Conservation (phyloP, 2,329 filamentous ascomycete species). For the Xylariaceae sp. region DNA sequence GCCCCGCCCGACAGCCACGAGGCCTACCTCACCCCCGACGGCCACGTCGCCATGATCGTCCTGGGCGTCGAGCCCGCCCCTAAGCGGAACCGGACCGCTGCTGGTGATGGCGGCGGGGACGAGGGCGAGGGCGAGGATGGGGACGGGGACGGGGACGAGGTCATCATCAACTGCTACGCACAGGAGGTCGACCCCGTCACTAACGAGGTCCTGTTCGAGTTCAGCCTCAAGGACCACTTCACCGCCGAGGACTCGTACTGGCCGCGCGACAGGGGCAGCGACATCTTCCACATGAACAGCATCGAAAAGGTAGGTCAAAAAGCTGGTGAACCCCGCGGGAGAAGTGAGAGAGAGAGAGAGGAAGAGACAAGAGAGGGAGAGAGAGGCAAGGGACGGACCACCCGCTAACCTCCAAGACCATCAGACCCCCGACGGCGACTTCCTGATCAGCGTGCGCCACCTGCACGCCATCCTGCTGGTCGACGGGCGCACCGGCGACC, state of each 20-base stretch:
- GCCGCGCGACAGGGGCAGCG: slow-evolving; percentile 5
- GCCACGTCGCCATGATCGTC: slow-evolving; percentile 6
- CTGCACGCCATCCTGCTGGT: slow-evolving; percentile 8
- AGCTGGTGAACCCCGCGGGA: too few relatives aligned
- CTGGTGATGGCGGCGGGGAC: too few relatives aligned
- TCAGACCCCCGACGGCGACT: slow-evolving; percentile 12
- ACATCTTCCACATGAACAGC: slow-evolving; percentile 14
- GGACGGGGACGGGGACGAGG: slow-evolving; percentile 3
- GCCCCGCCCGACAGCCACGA: slow-evolving; percentile 5
- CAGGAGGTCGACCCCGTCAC: slow-evolving; percentile 8
- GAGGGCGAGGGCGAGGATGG: too few relatives aligned
- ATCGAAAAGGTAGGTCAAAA: slow-evolving; percentile 8
- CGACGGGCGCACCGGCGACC: slow-evolving; percentile 4
- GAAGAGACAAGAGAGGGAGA: neutral
- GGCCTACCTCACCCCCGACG: slow-evolving; percentile 4
- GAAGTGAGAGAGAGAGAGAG: neutral
- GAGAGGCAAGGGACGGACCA: too few relatives aligned
- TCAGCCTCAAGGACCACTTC: slow-evolving; percentile 6
- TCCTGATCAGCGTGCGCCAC: slow-evolving; percentile 11
- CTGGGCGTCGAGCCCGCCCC: neutral
- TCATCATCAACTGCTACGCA: slow-evolving; percentile 1
- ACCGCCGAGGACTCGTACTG: slow-evolving; percentile 5
- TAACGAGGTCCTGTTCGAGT: slow-evolving; percentile 7
- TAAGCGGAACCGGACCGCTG: too few relatives aligned
- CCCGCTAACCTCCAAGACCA: neutral